Conservation (phyloP, 2,329 filamentous ascomycete genomes). For the Penicillium oxalicum region DNA sequence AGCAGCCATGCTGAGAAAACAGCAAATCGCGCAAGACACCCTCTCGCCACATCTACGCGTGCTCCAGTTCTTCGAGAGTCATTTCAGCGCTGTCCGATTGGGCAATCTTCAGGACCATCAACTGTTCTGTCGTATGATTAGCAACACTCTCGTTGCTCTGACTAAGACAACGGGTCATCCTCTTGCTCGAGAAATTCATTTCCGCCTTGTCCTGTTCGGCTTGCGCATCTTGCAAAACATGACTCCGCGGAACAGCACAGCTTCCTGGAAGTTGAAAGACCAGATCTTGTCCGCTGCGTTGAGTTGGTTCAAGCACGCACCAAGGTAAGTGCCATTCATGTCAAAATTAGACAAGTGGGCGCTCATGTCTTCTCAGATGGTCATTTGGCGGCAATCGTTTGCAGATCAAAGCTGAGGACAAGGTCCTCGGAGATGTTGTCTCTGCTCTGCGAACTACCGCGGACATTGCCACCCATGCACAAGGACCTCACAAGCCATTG, state of each 20-base stretch:
- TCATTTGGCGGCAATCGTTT: constrained; percentile 91
- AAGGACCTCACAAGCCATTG: constrained; percentile 58
- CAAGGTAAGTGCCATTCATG: constrained; percentile 45
- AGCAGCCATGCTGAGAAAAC: constrained; percentile 64
- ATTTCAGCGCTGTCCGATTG: constrained; percentile 88
- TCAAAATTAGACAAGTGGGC: constrained; percentile 6
- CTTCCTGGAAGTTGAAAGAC: constrained; percentile 81
- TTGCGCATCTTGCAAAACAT: constrained; percentile 69
- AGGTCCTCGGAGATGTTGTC: constrained; percentile 70
- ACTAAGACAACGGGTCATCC: constrained; percentile 69
- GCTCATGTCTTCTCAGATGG: constrained; percentile 52
- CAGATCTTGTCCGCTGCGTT: constrained; percentile 79
- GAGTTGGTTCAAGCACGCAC: constrained; percentile 77
- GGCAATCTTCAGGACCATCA: constrained; percentile 75
- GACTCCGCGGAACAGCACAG: constrained; percentile 56
- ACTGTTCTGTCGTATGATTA: constrained; percentile 74
- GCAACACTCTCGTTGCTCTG: constrained; percentile 70
- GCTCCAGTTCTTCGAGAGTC: constrained; percentile 83
- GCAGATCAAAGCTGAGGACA: constrained; percentile 88
- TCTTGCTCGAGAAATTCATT: constrained; percentile 83
- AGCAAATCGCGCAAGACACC: constrained; percentile 72
- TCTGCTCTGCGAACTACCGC: constrained; percentile 59
- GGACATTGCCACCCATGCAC: constrained; percentile 48
- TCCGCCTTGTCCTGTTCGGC: constrained; percentile 79
- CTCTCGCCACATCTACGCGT: constrained; percentile 81